Evolutionary conservation across 176 grass and related monocot species (phyloP), one percentile per base, ranked within the genome.

Genomic region (Stipa capillata): DNA sequence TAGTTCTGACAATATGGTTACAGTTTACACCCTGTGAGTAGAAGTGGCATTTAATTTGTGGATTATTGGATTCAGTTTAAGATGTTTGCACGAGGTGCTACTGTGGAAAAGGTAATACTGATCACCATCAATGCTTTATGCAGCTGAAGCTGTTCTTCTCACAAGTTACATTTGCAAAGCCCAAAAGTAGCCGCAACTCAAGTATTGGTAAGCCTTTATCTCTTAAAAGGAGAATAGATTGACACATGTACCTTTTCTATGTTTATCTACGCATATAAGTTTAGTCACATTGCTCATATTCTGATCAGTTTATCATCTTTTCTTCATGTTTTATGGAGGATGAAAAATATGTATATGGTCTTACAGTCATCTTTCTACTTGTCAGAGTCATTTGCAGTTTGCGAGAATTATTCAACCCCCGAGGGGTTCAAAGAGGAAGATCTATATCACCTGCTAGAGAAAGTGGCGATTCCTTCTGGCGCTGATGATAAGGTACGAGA

Each of bases 381-480:
- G 8, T 65, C 23, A 61, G 90, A 97, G 82, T 79, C 93, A 20
- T 97, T 97, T 87, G 93, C 83, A 34, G 87, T 90, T 53, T 97
- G 90, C 59, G 93, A 92, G 79, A 92, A 92, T 62, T 97, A 97
- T 79, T 88, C 84, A 74, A 84, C 87, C 36, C 93, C 90, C 18
- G 87, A 92, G 86, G 90, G 90, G 16, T 97, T n/a, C n/a, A n/a
- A n/a, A n/a, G n/a, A n/a, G n/a, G n/a, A n/a, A n/a, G n/a, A n/a
- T n/a, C n/a, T n/a, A n/a, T n/a, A n/a, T n/a, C n/a, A n/a, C n/a
- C n/a, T n/a, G n/a, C n/a, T n/a, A n/a, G n/a, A n/a, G n/a, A 92
- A 92, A 88, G 87, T 97, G 52, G 90, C 90, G 8, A 92, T 78
- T 84, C 93, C 93, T 69, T 97, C 89, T 17, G 92, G 93, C 10